These are phyloP conservation scores for Phytophthora aleatoria DNA, from an alignment of 352 stramenopile genomes.

Conservation along the genomic window DNA sequence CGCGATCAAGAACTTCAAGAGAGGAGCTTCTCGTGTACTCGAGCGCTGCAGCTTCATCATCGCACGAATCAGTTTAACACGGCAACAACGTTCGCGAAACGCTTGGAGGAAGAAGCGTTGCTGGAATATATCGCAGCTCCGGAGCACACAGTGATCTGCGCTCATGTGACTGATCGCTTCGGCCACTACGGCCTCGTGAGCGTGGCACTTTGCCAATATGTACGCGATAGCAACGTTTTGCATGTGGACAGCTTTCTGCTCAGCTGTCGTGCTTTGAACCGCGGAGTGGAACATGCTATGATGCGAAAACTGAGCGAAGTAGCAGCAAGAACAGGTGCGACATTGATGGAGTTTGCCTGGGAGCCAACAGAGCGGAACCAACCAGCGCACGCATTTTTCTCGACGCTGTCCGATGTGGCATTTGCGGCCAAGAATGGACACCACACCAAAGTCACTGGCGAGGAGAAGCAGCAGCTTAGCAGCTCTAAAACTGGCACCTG, in stretches of 20 bases:
- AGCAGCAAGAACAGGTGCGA: conserved; percentile 16
- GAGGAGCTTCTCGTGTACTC: conserved; percentile 36
- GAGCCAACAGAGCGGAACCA: conserved; percentile 74
- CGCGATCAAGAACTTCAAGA: conserved; percentile 16
- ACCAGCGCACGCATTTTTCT: conserved; percentile 61
- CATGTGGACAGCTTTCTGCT: conserved; percentile 67
- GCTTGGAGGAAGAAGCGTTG: conserved; percentile 38
- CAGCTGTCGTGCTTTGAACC: conserved; percentile 74
- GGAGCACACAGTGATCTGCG: conserved; percentile 43
- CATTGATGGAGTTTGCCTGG: conserved; percentile 47
- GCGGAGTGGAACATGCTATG: conserved; percentile 75
- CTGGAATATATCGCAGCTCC: conserved; percentile 27
- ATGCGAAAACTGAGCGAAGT: conserved; percentile 50
- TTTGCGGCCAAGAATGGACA: conserved; percentile 15
- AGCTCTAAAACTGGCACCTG: conserved; percentile 19
- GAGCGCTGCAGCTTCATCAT: conserved; percentile 68
- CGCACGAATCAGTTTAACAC: conserved; percentile 81
- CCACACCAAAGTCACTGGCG: not conserved
- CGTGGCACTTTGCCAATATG: conserved; percentile 40
- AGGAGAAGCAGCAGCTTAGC: conserved; percentile 11
- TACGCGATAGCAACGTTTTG: conserved; percentile 14
- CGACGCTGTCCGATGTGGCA: conserved; percentile 26
- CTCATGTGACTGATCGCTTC: conserved; percentile 73
- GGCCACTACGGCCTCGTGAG: conserved; percentile 79
- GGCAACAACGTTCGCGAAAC: conserved; percentile 54